Evolutionary conservation across 2,329 filamentous ascomycete genomes (phyloP).

Genomic region (Blastomyces gilchristii): DNA sequence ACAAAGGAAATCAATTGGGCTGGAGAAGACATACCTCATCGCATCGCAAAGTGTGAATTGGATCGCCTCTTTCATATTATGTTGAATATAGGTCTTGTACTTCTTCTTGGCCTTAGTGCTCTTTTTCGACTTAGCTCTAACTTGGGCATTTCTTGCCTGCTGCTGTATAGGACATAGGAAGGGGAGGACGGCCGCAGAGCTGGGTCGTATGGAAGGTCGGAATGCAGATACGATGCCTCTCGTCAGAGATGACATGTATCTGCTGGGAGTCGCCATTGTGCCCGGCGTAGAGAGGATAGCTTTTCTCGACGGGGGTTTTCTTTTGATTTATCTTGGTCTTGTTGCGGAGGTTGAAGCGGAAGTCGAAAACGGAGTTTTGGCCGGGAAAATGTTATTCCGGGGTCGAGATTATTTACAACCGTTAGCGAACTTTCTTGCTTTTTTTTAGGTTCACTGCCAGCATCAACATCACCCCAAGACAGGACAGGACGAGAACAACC

Average conservation of each 20-base stretch:
- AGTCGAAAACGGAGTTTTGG: neutral
- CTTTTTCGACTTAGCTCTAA: constrained; percentile 9
- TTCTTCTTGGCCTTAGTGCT: constrained; percentile 38
- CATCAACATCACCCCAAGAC: no score
- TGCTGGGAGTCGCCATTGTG: constrained; percentile 14
- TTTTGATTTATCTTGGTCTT: neutral
- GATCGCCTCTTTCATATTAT: constrained; percentile 53
- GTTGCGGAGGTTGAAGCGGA: neutral
- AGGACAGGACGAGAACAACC: no score
- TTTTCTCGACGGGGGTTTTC: neutral
- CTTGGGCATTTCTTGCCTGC: constrained; percentile 11
- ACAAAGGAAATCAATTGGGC: neutral
- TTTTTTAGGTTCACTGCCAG: no score
- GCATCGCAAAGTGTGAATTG: constrained; percentile 83
- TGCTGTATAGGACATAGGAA: constrained; percentile 16
- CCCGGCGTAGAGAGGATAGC: neutral
- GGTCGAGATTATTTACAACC: neutral
- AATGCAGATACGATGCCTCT: constrained; percentile 13
- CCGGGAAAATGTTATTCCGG: constrained; percentile 4
- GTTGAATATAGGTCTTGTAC: constrained; percentile 53
- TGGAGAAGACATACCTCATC: constrained; percentile 52
- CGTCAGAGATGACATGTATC: constrained; percentile 14
- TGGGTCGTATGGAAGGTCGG: constrained; percentile 12
- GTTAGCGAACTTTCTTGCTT: no score
- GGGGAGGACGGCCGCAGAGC: constrained; percentile 8